A percentile compares a stretch with the other conserved stretches of the same genome.
Conservation (phyloP, 1,284 basidiomycete species). For the Peniophora sp. region DNA sequence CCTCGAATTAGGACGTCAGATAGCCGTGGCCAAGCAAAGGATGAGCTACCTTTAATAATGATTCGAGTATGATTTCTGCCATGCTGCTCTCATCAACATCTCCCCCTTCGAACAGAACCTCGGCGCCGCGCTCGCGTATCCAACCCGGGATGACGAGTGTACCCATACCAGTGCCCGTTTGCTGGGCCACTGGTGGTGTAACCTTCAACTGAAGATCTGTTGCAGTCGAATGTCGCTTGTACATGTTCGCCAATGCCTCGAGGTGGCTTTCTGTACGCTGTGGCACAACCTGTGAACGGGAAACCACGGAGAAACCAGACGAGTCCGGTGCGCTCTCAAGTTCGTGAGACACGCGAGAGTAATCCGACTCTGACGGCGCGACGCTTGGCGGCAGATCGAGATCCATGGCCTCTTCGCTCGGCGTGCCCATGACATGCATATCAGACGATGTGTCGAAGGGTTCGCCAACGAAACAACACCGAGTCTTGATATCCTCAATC, state of each 20-base stretch:
- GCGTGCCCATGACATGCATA: slow-evolving; percentile 32
- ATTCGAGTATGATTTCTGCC: slow-evolving; percentile 72
- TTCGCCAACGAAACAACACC: slow-evolving; percentile 72
- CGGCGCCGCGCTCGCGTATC: slow-evolving; percentile 86
- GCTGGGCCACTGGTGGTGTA: slow-evolving; percentile 53
- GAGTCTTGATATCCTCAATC: slow-evolving; percentile 79
- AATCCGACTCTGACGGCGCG: slow-evolving; percentile 58
- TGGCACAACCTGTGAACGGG: slow-evolving; percentile 26
- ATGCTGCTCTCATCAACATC: slow-evolving; percentile 80
- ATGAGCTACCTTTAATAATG: slow-evolving; percentile 60
- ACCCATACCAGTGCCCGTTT: slow-evolving; percentile 64
- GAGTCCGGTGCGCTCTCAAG: slow-evolving; percentile 45
- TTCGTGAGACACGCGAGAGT: slow-evolving; percentile 44
- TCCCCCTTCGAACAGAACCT: slow-evolving; percentile 86
- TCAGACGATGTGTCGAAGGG: slow-evolving; percentile 34
- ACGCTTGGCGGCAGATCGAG: slow-evolving; percentile 51
- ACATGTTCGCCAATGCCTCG: slow-evolving; percentile 59
- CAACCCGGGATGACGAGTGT: slow-evolving; percentile 88
- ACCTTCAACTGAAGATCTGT: slow-evolving; percentile 63
- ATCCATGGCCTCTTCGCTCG: slow-evolving; percentile 37
- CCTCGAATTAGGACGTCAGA: not conserved
- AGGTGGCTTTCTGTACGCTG: slow-evolving; percentile 38
- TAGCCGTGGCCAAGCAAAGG: slow-evolving; percentile 3
- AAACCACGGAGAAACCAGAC: slow-evolving; percentile 52
- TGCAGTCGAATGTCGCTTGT: slow-evolving; percentile 65